Percentiles rank a stretch among this genome's conserved stretches.
Conservation (phyloP, 164 flowering plant genomes). For the Paratinospora sagittata region DNA sequence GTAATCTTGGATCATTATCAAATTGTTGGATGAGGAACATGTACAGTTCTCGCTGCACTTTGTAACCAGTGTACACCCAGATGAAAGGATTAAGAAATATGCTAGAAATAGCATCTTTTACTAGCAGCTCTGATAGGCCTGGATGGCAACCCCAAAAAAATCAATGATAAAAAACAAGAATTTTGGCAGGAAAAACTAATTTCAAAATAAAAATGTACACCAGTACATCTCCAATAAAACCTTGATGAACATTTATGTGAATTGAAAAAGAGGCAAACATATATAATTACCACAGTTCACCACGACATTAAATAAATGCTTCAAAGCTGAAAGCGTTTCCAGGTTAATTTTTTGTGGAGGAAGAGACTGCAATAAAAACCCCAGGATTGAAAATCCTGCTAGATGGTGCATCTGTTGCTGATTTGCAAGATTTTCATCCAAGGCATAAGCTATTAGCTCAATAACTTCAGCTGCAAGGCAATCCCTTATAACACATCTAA, state of each 20-base stretch:
- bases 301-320: constrained; percentile 65
- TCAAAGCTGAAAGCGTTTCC: constrained; percentile 81
- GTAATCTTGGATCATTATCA: constrained; percentile 78
- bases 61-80: constrained; percentile 73
- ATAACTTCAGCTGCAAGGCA: constrained; percentile 74
- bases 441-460: constrained; percentile 79
- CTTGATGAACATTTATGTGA: neutral
- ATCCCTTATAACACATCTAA: constrained; percentile 58
- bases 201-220: neutral
- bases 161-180: neutral
- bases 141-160: neutral
- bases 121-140: constrained; percentile 80
- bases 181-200: neutral
- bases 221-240: neutral
- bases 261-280: neutral
- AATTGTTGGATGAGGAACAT: constrained; percentile 91
- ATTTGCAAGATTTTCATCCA: constrained; percentile 87
- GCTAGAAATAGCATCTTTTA: constrained; percentile 65
- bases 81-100: constrained; percentile 84
- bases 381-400: constrained; percentile 84
- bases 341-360: constrained; percentile 76
- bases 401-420: constrained; percentile 97
- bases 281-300: constrained; percentile 57
- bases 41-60: constrained; percentile 87
- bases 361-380: constrained; percentile 81